A percentile compares a stretch with the other conserved stretches of the same genome.
Conservation (phyloP, 495 filamentous ascomycete species). For the Aspergillus kassunensis region DNA sequence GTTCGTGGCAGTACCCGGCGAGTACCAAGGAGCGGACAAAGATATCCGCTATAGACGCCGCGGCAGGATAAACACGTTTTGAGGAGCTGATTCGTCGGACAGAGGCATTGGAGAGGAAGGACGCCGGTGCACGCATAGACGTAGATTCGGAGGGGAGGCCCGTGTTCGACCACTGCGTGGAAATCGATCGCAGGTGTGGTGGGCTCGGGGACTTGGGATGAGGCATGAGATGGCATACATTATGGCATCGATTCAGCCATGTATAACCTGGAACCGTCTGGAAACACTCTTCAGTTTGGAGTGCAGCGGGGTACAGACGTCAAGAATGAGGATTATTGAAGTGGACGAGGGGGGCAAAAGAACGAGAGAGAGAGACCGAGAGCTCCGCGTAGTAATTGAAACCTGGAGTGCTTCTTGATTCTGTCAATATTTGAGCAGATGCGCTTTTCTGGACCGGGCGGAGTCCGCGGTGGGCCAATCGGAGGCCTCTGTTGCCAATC, state of each 20-base stretch:
- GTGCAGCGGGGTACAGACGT: slow-evolving; percentile 6
- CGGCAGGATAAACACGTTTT: slow-evolving; percentile 39
- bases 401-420: slow-evolving; percentile 1
- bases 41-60: slow-evolving; percentile 43
- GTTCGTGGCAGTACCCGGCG: slow-evolving; percentile 58
- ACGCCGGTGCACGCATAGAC: slow-evolving; percentile 34
- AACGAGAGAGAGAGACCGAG: background rate
- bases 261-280: slow-evolving; percentile 31
- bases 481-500: slow-evolving; percentile 35
- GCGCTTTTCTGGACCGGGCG: slow-evolving; percentile 32
- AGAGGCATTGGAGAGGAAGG: slow-evolving; percentile 26
- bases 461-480: slow-evolving; percentile 39
- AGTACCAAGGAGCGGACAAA: slow-evolving; percentile 64
- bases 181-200: slow-evolving; percentile 46
- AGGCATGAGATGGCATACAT: slow-evolving; percentile 67
- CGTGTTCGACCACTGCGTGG: slow-evolving; percentile 44
- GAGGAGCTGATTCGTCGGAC: slow-evolving; percentile 31
- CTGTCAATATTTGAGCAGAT: slow-evolving; percentile 13
- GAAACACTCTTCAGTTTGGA: slow-evolving; percentile 12
- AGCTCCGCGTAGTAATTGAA: slow-evolving; percentile 20
- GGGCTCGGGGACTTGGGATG: slow-evolving; percentile 50
- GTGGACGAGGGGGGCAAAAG: background rate
- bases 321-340: background rate
- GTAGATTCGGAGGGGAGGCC: slow-evolving; percentile 25
- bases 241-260: slow-evolving; percentile 46